Evolutionary conservation across 306 rosid species (phyloP).

Genomic region (Quillaja saponaria): DNA sequence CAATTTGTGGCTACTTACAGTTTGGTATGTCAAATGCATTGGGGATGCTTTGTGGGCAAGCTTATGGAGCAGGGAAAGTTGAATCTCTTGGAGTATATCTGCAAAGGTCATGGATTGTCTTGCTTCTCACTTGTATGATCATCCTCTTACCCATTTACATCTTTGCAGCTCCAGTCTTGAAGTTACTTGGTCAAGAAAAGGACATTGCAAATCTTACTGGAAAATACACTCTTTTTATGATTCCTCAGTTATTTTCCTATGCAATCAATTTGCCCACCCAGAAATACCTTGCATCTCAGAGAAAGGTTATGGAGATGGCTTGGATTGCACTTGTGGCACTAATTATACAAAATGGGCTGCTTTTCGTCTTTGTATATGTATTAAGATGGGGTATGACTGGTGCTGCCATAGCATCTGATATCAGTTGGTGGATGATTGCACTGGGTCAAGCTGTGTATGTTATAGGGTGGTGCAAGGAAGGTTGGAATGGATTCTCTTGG

Average conservation of each 20-base stretch:
- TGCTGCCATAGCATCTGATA: slow-evolving; percentile 66
- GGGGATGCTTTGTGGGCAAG: slow-evolving; percentile 93
- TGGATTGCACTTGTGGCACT: slow-evolving; percentile 69
- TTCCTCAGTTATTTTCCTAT: slow-evolving; percentile 75
- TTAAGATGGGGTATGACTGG: slow-evolving; percentile 63
- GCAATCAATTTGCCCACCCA: slow-evolving; percentile 72
- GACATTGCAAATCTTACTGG: slow-evolving; percentile 80
- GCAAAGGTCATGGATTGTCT: slow-evolving; percentile 88
- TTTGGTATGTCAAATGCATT: slow-evolving; percentile 93
- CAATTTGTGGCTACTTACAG: slow-evolving; percentile 36
- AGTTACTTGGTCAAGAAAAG: slow-evolving; percentile 67
- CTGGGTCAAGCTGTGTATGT: slow-evolving; percentile 67
- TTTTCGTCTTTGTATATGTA: slow-evolving; percentile 58
- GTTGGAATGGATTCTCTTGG: slow-evolving; percentile 78
- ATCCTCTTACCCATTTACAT: slow-evolving; percentile 67
- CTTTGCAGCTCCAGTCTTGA: slow-evolving; percentile 66
- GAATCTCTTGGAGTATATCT: slow-evolving; percentile 77
- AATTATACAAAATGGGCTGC: slow-evolving; percentile 50
- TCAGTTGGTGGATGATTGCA: slow-evolving; percentile 68
- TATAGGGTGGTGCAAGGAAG: slow-evolving; percentile 76
- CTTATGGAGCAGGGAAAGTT: slow-evolving; percentile 83
- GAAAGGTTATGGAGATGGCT: slow-evolving; percentile 66
- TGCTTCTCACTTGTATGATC: slow-evolving; percentile 42
- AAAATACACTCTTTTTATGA: slow-evolving; percentile 42
- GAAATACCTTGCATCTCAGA: slow-evolving; percentile 86